Evolutionary conservation across 83 land plant genomes (phyloP), one percentile per base, ranked within the genome.

Genomic region (Larix sibirica): DNA sequence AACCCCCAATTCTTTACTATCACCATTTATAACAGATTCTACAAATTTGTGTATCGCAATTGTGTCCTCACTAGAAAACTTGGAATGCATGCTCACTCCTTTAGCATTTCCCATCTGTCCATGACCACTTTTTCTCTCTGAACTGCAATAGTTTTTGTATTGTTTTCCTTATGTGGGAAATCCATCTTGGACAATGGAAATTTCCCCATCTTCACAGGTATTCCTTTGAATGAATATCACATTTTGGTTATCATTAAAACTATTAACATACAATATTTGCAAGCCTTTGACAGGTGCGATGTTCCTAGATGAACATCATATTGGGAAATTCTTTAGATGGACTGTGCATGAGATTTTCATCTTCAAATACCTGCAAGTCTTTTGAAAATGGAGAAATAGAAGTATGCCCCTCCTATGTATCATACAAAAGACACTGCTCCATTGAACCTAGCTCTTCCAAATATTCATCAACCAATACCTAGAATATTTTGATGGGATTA

Each of bases 21-120:
- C 85, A 10, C 89, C 93, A 74, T 84, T 81, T 60, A 95, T 88
- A 18, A 90, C 91, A 56, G 85, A 88, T 26, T 85, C 98, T 50
- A 89, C 91, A 86, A 93, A 89, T 62, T 89, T 92, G 50, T 62
- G 81, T 56, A 94, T 88, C 16, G 89, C 84, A n/a, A n/a, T n/a
- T n/a, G n/a, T n/a, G n/a, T n/a, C n/a, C n/a, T n/a, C n/a, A n/a
- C n/a, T n/a, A n/a, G n/a, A n/a, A n/a, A n/a, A n/a, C n/a, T n/a
- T n/a, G n/a, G n/a, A n/a, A n/a, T n/a, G n/a, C n/a, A n/a, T n/a
- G n/a, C n/a, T n/a, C n/a, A n/a, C n/a, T n/a, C n/a, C n/a, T n/a
- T n/a, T n/a, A n/a, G n/a, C n/a, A 14, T n/a, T 71, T 71, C 50
- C 23, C 4, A 18, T 38, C 21, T 71, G 76, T 71, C 24, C 40